Evolutionary conservation across 345 rosid species (phyloP).

Genomic region (Melaleuca alternifolia): DNA sequence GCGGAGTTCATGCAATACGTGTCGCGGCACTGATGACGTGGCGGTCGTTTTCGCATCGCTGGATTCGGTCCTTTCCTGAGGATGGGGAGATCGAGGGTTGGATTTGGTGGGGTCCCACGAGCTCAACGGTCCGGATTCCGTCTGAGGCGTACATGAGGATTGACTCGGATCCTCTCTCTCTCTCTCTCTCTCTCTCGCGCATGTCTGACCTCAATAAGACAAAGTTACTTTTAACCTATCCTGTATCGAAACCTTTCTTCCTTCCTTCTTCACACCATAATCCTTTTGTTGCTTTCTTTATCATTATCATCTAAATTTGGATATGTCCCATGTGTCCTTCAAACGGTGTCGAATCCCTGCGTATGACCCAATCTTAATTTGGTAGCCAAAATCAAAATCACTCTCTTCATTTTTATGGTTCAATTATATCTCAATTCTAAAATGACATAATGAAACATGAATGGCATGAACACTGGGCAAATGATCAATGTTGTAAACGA

Average conservation of each 20-base stretch:
- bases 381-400: not conserved
- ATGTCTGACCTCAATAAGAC: not conserved
- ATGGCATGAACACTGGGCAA: too few relatives aligned
- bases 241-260: too few relatives aligned
- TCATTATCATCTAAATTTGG: not conserved
- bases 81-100: not conserved
- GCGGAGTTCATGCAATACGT: slow-evolving; percentile 68
- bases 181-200: not conserved
- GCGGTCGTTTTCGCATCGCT: not conserved
- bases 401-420: not conserved
- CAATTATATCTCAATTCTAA: not conserved
- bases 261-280: not conserved
- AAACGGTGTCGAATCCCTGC: not conserved
- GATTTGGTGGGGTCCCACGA: not conserved
- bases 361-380: not conserved
- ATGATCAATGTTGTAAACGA: not conserved
- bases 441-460: not conserved
- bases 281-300: not conserved
- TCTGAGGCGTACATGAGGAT: not conserved
- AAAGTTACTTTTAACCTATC: not conserved
- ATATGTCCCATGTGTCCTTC: not conserved
- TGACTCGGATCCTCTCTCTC: not conserved
- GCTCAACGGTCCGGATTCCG: not conserved
- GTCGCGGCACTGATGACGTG: not conserved
- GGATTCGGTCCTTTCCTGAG: not conserved